Evolutionary conservation across 139 green algal genomes (phyloP).

Genomic region (Tetradesmus lagerheimii): DNA sequence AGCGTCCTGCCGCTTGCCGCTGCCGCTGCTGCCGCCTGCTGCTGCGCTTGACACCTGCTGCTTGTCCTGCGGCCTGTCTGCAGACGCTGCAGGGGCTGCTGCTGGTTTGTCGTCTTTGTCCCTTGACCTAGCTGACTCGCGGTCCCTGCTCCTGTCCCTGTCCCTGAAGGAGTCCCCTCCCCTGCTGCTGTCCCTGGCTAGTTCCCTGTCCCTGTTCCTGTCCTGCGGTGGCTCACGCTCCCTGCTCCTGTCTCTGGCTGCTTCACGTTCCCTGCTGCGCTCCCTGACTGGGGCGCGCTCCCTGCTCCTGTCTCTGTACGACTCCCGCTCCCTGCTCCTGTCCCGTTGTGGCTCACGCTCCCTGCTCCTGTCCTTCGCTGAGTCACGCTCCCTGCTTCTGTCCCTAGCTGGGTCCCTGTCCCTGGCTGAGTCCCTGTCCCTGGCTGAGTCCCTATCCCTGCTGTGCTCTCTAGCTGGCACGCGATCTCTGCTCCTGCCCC

Average conservation of each 20-base stretch:
- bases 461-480: neutral
- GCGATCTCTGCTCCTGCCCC: neutral
- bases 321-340: neutral
- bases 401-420: neutral
- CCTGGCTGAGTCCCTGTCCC: neutral
- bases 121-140: neutral
- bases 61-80: neutral
- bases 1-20: neutral
- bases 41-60: neutral
- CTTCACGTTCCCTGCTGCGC: neutral
- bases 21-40: constrained; percentile 26
- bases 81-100: neutral
- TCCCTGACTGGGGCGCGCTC: neutral
- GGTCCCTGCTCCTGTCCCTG: neutral
- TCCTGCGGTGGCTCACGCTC: neutral
- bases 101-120: neutral
- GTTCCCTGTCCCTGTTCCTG: neutral
- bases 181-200: neutral
- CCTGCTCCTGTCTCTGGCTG: neutral
- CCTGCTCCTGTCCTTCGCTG: neutral
- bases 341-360: neutral
- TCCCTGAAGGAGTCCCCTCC: no score
- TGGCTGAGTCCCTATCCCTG: neutral
- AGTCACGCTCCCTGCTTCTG: neutral
- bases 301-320: neutral